These are phyloP conservation scores for Flaveria ramosissima DNA, from an alignment of 129 eudicot species.

Conservation along the genomic window DNA sequence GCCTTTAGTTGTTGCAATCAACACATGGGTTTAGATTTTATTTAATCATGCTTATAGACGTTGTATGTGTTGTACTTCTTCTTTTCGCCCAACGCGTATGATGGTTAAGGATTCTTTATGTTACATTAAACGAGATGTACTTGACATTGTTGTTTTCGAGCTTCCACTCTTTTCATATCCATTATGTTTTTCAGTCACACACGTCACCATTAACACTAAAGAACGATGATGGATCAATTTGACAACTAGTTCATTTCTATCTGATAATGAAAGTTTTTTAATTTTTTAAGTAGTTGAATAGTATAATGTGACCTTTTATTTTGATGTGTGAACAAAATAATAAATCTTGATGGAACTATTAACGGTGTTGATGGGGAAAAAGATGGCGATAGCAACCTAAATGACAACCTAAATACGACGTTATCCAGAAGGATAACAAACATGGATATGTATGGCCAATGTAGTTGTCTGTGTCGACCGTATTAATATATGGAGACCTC, in stretches of 20 bases:
- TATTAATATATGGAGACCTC: not conserved
- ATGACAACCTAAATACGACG: not conserved
- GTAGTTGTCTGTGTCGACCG: not conserved
- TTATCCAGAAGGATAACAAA: not conserved
- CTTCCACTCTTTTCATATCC: not conserved
- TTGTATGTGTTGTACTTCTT: not conserved
- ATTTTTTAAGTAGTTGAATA: not conserved
- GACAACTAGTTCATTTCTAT: not conserved
- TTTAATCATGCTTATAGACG: not conserved
- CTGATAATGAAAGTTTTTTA: not conserved
- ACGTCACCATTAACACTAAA: not conserved
- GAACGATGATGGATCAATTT: not conserved
- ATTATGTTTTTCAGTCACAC: not conserved
- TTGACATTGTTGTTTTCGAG: not conserved
- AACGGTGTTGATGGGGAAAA: constrained; percentile 10
- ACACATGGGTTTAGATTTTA: not conserved
- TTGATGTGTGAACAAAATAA: not conserved
- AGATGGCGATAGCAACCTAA: not conserved
- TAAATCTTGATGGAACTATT: not conserved
- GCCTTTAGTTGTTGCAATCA: constrained; percentile 7
- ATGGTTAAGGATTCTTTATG: not conserved
- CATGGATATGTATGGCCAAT: constrained; percentile 3
- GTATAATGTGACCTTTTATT: not conserved
- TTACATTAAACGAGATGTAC: not conserved
- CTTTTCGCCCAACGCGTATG: not conserved